phyloP scores from a whole-genome alignment of 148 eudicot genomes.

The Bassia scoparia region DNA sequence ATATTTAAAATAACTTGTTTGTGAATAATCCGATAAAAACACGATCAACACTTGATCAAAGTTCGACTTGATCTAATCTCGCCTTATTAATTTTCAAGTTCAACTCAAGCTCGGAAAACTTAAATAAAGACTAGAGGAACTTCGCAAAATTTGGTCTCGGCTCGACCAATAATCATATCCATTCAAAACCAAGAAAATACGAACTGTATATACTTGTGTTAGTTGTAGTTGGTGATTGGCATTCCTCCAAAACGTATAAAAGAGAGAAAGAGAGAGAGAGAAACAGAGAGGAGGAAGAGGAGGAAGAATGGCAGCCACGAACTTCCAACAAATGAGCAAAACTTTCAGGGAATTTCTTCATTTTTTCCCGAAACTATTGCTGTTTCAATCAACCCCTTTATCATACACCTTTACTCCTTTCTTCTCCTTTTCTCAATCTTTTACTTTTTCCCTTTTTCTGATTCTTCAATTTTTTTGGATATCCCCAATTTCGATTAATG shows the following conservation, averaged over 20 bases:
- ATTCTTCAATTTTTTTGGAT: background rate
- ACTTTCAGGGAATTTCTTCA: slow-evolving; percentile 24
- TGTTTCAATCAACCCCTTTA: slow-evolving; percentile 12
- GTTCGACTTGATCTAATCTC: no score
- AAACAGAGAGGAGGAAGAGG: background rate
- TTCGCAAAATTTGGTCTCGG: no score
- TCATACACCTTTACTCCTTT: slow-evolving; percentile 13
- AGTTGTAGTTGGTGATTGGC: no score
- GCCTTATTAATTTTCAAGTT: no score
- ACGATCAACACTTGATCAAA: no score
- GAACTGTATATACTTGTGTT: no score
- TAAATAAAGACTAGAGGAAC: no score
- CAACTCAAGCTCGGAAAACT: no score
- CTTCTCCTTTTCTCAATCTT: background rate
- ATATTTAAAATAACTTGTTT: no score
- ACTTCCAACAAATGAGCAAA: slow-evolving; percentile 27
- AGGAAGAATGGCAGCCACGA: slow-evolving; percentile 32
- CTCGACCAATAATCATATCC: no score
- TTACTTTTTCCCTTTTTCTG: background rate
- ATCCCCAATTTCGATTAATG: background rate
- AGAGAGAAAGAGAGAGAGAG: slow-evolving; percentile 1
- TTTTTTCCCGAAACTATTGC: slow-evolving; percentile 20
- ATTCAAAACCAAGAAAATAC: no score
- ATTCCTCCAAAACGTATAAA: slow-evolving; percentile 23
- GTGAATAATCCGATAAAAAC: no score